phyloP scores from a whole-genome alignment of 768 basidiomycete species.

The Macrolepiota albuminosa region DNA sequence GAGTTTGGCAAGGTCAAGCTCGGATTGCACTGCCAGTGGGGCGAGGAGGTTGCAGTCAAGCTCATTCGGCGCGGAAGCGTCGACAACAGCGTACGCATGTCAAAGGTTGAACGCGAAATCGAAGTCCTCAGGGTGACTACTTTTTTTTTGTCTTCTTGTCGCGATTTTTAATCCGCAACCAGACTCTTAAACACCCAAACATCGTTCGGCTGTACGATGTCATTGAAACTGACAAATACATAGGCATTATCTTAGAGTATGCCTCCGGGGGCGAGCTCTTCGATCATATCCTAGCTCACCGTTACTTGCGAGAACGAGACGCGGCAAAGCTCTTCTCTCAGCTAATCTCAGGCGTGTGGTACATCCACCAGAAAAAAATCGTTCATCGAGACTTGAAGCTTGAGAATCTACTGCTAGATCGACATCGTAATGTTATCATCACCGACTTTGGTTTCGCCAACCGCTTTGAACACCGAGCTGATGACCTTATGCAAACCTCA shows the following conservation, averaged over 20 bases:
- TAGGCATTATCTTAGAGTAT: conserved; percentile 98
- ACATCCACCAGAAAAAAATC: conserved; percentile 98
- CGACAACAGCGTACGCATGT: conserved; percentile 80
- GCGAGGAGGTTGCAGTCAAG: conserved; percentile 98
- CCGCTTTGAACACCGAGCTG: conserved; percentile 85
- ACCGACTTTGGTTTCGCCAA: conserved; percentile 99
- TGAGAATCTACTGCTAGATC: conserved; percentile 95
- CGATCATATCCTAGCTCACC: conserved; percentile 97
- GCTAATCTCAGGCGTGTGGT: conserved; percentile 97
- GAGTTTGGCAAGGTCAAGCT: conserved; percentile 99
- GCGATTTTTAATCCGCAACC: conserved; percentile 15
- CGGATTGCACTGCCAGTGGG: conserved; percentile 90
- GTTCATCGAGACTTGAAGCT: conserved; percentile 99
- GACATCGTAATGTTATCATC: conserved; percentile 97
- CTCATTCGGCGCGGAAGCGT: conserved; percentile 91
- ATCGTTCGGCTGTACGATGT: conserved; percentile 98
- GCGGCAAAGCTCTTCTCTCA: conserved; percentile 96
- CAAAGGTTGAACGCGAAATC: conserved; percentile 96
- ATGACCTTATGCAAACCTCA: conserved; percentile 98
- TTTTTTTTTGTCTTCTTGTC: neutral
- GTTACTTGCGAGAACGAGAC: conserved; percentile 91
- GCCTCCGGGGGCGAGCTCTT: conserved; percentile 98
- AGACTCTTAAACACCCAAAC: conserved; percentile 96
- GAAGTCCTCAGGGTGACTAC: conserved; percentile 85
- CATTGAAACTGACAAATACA: conserved; percentile 99